Evolutionary conservation across 2,329 filamentous ascomycete species (phyloP), one percentile per base, ranked within the genome.

Genomic region (Curvularia sp.): DNA sequence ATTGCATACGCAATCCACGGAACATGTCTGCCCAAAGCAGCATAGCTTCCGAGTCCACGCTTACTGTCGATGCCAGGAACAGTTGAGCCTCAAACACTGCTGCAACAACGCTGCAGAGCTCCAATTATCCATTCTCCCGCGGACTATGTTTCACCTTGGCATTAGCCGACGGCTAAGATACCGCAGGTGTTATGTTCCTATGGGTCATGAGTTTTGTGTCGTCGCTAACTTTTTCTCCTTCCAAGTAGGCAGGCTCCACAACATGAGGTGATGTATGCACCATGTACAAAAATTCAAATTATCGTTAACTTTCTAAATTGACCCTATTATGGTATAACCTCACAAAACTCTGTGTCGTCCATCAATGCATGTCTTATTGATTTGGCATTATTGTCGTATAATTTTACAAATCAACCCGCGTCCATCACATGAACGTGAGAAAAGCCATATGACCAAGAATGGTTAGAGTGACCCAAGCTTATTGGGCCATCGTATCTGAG

Each of bases 11-110:
- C n/a, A 38, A n/a, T 18, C 35, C 35, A 3, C 42, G 42, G 24
- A 28, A 31, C 52, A 47, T 18, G 24, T 39, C 52, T 18, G 41
- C 46, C 56, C 28, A 50, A 24, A 59, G 22, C 18, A 47, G 56
- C n/a, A 58, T 55, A 12, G 41, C 39, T 46, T 51, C 52, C 52
- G 52, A 42, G 12, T 30, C 2, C 18, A 22, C 41, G 35, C n/a
- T 43, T 55, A 53, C 46, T 48, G 49, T 46, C 46, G 51, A 26
- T 35, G 28, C 50, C 50, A 35, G 55, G 53, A 57, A 56, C 57
- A 61, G 52, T 54, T 57, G 60, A 61, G 56, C 53, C 54, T 60
- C 63, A 60, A 64, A 62, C 61, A 58, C 41, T 52, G 35, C 55
- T 60, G 58, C 56, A 56, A 51, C 55, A 44, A 57, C 60, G 52